These are phyloP conservation scores for Citeromyces hawaiiensis DNA, from an alignment of 1,139 yeast species.

Conservation along the genomic window DNA sequence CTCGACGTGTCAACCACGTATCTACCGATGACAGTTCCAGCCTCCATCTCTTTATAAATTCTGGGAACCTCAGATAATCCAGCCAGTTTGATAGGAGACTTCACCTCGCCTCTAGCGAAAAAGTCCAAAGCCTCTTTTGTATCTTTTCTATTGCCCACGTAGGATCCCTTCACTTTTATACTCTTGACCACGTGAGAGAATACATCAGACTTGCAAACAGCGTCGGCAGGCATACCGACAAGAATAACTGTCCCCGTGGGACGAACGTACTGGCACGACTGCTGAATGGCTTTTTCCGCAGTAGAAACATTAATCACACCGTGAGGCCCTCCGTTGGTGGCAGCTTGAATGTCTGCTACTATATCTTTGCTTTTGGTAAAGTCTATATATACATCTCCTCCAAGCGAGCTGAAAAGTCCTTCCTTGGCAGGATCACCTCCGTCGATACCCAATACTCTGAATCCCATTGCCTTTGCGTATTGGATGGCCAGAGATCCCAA, in stretches of 20 bases:
- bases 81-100: conserved; percentile 58
- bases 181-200: conserved; percentile 56
- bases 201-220: conserved; percentile 49
- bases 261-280: conserved; percentile 53
- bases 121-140: conserved; percentile 66
- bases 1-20: conserved; percentile 62
- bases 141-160: conserved; percentile 74
- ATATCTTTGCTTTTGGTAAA: conserved; percentile 45
- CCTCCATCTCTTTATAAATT: conserved; percentile 56
- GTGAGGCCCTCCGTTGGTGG: conserved; percentile 63
- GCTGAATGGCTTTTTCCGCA: conserved; percentile 51
- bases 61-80: conserved; percentile 52
- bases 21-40: conserved; percentile 62
- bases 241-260: conserved; percentile 59
- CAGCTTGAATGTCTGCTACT: conserved; percentile 37
- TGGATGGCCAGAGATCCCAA: conserved; percentile 65
- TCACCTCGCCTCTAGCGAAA: conserved; percentile 55
- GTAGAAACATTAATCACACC: conserved; percentile 67
- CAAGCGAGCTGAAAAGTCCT: conserved; percentile 38
- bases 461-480: conserved; percentile 67
- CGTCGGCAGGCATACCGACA: conserved; percentile 67
- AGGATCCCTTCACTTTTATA: conserved; percentile 54
- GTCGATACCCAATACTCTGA: conserved; percentile 61
- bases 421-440: conserved; percentile 55
- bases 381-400: conserved; percentile 59